Conservation (phyloP, 208 protist species). For the Trypanosoma conorhini region DNA sequence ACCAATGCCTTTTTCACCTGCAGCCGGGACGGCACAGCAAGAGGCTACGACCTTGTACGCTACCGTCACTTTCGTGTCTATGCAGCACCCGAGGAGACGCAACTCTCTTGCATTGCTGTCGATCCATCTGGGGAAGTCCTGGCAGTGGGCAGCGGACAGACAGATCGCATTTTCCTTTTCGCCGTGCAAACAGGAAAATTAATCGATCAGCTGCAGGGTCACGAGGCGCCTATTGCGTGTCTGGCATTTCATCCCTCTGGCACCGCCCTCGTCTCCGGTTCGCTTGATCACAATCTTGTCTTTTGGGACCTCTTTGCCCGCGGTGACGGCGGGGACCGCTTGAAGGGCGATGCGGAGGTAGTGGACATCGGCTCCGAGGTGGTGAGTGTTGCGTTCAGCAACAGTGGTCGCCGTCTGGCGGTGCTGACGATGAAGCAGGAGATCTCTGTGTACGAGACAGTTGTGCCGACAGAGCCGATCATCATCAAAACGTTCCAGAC, state of each 20-base stretch:
- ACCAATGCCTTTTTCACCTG: slow-evolving; percentile 93
- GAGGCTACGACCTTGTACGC: slow-evolving; percentile 91
- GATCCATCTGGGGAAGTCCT: slow-evolving; percentile 92
- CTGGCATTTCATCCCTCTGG: slow-evolving; percentile 90
- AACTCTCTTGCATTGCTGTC: slow-evolving; percentile 92
- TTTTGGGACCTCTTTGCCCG: slow-evolving; percentile 93
- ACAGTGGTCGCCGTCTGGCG: slow-evolving; percentile 80
- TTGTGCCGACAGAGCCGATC: slow-evolving; percentile 78
- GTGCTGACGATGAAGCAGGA: slow-evolving; percentile 86
- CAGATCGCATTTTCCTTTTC: slow-evolving; percentile 90
- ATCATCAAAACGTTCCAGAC: slow-evolving; percentile 89
- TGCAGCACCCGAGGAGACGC: slow-evolving; percentile 66
- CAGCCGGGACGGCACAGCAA: slow-evolving; percentile 90
- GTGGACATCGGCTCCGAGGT: slow-evolving; percentile 83
- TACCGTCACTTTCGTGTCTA: slow-evolving; percentile 93
- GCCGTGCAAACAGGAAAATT: slow-evolving; percentile 91
- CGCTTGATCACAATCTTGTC: slow-evolving; percentile 86
- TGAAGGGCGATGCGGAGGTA: slow-evolving; percentile 86
- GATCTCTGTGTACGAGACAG: slow-evolving; percentile 86
- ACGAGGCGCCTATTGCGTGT: slow-evolving; percentile 87
- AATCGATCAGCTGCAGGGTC: slow-evolving; percentile 89
- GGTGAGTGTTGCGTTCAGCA: slow-evolving; percentile 82
- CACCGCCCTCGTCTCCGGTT: slow-evolving; percentile 82
- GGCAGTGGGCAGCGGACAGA: slow-evolving; percentile 76
- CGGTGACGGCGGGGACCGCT: slow-evolving; percentile 79